A percentile compares a stretch with the other conserved stretches of the same genome.
Conservation (phyloP, 2,329 filamentous ascomycete species). For the Ceratocystis papillata region DNA sequence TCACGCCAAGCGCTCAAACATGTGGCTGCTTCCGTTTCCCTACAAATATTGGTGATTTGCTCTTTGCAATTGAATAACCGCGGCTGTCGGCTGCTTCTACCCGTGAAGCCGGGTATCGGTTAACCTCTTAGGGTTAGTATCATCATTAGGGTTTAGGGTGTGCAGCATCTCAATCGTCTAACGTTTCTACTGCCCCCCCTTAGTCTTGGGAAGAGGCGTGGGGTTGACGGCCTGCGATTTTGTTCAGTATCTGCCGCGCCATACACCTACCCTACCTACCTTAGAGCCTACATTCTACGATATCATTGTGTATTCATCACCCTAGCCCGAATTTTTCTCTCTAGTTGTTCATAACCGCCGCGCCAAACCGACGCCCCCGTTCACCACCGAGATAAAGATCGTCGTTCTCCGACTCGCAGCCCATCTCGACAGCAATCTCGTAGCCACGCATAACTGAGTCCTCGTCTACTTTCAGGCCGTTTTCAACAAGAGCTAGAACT, state of each 20-base stretch:
- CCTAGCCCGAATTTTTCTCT: background rate
- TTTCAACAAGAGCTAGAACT: slow-evolving; percentile 70
- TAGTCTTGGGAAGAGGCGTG: too few species aligned
- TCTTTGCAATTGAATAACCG: background rate
- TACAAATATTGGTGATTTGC: background rate
- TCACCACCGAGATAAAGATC: slow-evolving; percentile 52
- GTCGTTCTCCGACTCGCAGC: slow-evolving; percentile 48
- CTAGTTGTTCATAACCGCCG: slow-evolving; percentile 27
- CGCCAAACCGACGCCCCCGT: slow-evolving; percentile 41
- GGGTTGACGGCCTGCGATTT: too few species aligned
- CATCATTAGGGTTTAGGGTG: background rate
- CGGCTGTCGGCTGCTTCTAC: background rate
- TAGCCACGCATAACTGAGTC: slow-evolving; percentile 77
- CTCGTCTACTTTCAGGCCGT: slow-evolving; percentile 77
- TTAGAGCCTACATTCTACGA: too few species aligned
- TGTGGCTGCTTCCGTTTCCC: too few species aligned
- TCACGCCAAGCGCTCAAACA: too few species aligned
- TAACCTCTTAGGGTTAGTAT: too few species aligned
- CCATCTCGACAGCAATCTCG: slow-evolving; percentile 66
- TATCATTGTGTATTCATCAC: background rate
- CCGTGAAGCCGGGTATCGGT: background rate
- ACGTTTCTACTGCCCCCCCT: too few species aligned
- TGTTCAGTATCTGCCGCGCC: too few species aligned
- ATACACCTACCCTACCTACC: too few species aligned
- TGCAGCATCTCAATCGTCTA: background rate